Evolutionary conservation across 2,329 filamentous ascomycete genomes (phyloP).

Genomic region (Xylariaceae sp.): DNA sequence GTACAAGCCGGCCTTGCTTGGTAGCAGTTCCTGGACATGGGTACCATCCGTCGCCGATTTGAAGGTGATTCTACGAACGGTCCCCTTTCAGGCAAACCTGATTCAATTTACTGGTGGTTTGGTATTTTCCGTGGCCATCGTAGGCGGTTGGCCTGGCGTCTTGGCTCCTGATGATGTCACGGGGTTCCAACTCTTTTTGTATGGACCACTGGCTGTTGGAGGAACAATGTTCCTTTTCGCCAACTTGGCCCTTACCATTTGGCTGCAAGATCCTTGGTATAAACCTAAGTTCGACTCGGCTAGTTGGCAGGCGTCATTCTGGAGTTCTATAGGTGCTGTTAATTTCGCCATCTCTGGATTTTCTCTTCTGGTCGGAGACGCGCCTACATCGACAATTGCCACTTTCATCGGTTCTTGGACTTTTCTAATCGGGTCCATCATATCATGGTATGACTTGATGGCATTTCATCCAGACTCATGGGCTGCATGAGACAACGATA

Average conservation of each 20-base stretch:
- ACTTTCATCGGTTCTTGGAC: slow-evolving; percentile 12
- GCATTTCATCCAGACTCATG: slow-evolving; percentile 20
- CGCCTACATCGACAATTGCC: not conserved
- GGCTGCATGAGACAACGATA: not conserved
- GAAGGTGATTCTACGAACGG: not conserved
- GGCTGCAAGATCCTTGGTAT: slow-evolving; percentile 17
- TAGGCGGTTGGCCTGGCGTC: slow-evolving; percentile 11
- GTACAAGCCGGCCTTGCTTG: slow-evolving; percentile 10
- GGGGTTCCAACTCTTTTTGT: slow-evolving; percentile 7
- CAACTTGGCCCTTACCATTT: slow-evolving; percentile 15
- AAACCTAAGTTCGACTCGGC: slow-evolving; percentile 14
- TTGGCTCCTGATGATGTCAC: not conserved
- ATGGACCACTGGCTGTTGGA: slow-evolving; percentile 13
- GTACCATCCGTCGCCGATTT: slow-evolving; percentile 1
- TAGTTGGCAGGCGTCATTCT: slow-evolving; percentile 20
- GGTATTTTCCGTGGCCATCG: slow-evolving; percentile 8
- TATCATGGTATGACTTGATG: slow-evolving; percentile 28
- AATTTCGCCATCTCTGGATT: slow-evolving; percentile 19
- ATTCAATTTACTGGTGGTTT: slow-evolving; percentile 6
- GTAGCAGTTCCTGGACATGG: slow-evolving; percentile 11
- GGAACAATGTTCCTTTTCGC: slow-evolving; percentile 14
- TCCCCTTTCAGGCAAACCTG: slow-evolving; percentile 5
- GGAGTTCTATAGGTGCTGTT: slow-evolving; percentile 14
- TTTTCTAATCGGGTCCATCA: slow-evolving; percentile 21
- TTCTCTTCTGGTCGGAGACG: slow-evolving; percentile 9